A percentile compares a stretch with the other conserved stretches of the same genome.
These are phyloP conservation scores for Corylus avellana DNA, from an alignment of 306 rosid species.

Conservation along the genomic window DNA sequence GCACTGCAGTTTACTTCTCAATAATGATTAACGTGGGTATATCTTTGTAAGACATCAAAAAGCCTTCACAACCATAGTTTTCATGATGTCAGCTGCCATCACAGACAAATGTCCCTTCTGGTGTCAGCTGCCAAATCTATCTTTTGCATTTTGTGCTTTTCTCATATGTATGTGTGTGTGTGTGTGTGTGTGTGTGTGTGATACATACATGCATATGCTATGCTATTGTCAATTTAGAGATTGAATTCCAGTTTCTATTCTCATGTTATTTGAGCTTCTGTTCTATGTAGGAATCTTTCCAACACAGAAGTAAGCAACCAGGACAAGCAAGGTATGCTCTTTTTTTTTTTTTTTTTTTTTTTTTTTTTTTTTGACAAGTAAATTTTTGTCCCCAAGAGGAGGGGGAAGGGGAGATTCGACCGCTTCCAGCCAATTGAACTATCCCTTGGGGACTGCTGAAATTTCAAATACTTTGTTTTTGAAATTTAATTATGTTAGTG, in stretches of 20 bases:
- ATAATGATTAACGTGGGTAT: neutral
- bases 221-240: constrained; percentile 7
- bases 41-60: neutral
- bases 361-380: too few species aligned
- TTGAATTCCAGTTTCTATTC: neutral
- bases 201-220: neutral
- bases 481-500: neutral
- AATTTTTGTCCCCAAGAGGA: too few species aligned
- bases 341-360: too few species aligned
- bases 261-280: constrained; percentile 24
- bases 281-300: constrained; percentile 44
- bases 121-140: neutral
- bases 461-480: constrained; percentile 1
- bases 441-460: neutral
- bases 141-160: neutral
- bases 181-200: too few species aligned
- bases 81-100: neutral
- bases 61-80: neutral
- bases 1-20: neutral
- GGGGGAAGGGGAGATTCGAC: too few species aligned
- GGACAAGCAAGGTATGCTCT: constrained; percentile 50
- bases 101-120: neutral
- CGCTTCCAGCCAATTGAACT: too few species aligned
- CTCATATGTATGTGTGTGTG: too few species aligned
- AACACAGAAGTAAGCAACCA: constrained; percentile 33